These are phyloP conservation scores for Benincasa hispida DNA, from an alignment of 306 rosid species.

Conservation along the genomic window DNA sequence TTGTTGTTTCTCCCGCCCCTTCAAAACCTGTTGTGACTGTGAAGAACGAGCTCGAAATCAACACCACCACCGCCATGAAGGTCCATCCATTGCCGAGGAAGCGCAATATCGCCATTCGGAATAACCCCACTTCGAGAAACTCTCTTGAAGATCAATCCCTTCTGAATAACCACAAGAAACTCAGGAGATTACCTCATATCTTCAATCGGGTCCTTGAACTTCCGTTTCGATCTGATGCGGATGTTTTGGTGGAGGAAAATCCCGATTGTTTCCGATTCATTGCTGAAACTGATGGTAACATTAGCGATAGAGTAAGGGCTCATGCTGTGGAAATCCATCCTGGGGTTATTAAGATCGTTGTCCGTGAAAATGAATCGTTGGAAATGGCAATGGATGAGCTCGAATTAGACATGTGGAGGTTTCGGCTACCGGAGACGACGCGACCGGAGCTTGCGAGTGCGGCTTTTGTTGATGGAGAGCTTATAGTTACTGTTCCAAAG, in stretches of 20 bases:
- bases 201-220: slow-evolving; percentile 89
- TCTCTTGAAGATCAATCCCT: slow-evolving; percentile 36
- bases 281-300: slow-evolving; percentile 43
- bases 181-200: slow-evolving; percentile 83
- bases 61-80: slow-evolving; percentile 41
- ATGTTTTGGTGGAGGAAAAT: slow-evolving; percentile 58
- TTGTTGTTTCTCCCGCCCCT: neutral
- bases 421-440: slow-evolving; percentile 82
- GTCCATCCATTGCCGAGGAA: slow-evolving; percentile 81
- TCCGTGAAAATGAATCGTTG: slow-evolving; percentile 49
- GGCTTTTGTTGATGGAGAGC: slow-evolving; percentile 69
- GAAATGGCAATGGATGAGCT: slow-evolving; percentile 61
- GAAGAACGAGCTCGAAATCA: neutral
- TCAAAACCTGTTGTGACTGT: neutral
- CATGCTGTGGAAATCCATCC: slow-evolving; percentile 87
- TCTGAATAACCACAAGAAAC: slow-evolving; percentile 53
- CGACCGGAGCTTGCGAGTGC: slow-evolving; percentile 89
- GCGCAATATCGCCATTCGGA: slow-evolving; percentile 76
- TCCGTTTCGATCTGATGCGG: slow-evolving; percentile 89
- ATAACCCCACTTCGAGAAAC: slow-evolving; percentile 24
- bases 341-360: slow-evolving; percentile 83
- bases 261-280: slow-evolving; percentile 78
- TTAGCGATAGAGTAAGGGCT: slow-evolving; percentile 43
- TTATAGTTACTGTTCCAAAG: slow-evolving; percentile 88
- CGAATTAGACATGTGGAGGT: slow-evolving; percentile 93